Conservation (phyloP, 2,329 filamentous ascomycete genomes). For the Aspergillus terreus region DNA sequence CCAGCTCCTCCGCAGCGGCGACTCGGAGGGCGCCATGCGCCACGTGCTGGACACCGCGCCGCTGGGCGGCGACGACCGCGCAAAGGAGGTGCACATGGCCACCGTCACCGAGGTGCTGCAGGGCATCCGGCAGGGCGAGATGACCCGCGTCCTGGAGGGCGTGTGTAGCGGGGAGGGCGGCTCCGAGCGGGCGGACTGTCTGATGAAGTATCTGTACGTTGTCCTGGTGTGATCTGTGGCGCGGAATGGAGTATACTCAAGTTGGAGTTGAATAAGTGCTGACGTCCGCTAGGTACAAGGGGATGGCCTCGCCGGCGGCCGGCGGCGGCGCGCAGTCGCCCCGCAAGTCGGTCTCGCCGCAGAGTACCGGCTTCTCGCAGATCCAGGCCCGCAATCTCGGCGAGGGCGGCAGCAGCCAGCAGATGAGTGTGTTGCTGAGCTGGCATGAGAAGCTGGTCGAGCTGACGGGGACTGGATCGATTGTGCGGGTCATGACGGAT, state of each 20-base stretch:
- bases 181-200: slow-evolving; percentile 78
- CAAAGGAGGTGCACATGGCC: slow-evolving; percentile 79
- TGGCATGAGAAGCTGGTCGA: slow-evolving; percentile 99
- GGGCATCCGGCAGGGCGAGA: slow-evolving; percentile 93
- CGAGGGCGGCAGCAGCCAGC: slow-evolving; percentile 70
- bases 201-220: slow-evolving; percentile 96
- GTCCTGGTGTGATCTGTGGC: neutral
- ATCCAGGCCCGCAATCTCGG: slow-evolving; percentile 57
- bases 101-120: slow-evolving; percentile 91
- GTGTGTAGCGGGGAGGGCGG: slow-evolving; percentile 78
- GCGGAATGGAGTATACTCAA: neutral
- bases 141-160: slow-evolving; percentile 79
- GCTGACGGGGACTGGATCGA: slow-evolving; percentile 84
- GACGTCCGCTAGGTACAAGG: slow-evolving; percentile 67
- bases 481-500: slow-evolving; percentile 94
- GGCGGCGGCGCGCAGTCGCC: slow-evolving; percentile 45
- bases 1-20: slow-evolving; percentile 80
- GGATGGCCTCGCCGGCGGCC: slow-evolving; percentile 59
- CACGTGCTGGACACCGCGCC: slow-evolving; percentile 82
- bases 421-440: slow-evolving; percentile 94
- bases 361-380: slow-evolving; percentile 86
- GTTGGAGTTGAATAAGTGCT: neutral
- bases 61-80: slow-evolving; percentile 51
- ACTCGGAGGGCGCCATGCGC: slow-evolving; percentile 80
- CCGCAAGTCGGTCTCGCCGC: slow-evolving; percentile 60